A percentile compares a stretch with the other conserved stretches of the same genome.
Evolutionary conservation across 139 green algal species (phyloP).

Genomic region (Coelastrella sp.): DNA sequence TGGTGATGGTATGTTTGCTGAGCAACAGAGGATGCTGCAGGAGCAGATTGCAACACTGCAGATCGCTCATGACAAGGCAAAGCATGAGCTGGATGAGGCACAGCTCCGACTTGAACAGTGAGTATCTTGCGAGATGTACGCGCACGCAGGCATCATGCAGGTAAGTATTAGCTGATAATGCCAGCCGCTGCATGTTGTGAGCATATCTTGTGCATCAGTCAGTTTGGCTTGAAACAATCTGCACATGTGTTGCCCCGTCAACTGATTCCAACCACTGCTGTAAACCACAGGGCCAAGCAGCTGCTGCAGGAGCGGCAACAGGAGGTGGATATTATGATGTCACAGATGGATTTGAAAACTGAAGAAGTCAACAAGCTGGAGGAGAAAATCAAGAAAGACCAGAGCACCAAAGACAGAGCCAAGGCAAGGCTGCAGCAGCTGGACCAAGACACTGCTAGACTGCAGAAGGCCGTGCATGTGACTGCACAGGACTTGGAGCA

Average conservation of each 20-base stretch:
- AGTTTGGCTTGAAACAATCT: background rate
- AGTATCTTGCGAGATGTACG: background rate
- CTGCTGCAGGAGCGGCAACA: background rate
- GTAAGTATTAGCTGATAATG: background rate
- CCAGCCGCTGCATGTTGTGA: background rate
- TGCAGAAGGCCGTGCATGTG: background rate
- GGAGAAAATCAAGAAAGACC: background rate
- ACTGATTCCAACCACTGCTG: background rate
- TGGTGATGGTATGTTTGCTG: background rate
- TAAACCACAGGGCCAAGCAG: background rate
- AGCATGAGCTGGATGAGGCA: conserved; percentile 15
- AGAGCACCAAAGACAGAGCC: background rate
- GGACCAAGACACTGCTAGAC: background rate
- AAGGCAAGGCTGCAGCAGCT: background rate
- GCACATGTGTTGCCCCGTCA: no score
- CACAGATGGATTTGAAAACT: background rate
- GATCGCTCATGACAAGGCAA: background rate
- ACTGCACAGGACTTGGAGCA: background rate
- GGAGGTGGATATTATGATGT: background rate
- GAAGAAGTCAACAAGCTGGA: background rate
- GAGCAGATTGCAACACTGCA: background rate
- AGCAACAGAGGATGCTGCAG: conserved; percentile 8
- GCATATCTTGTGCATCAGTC: background rate
- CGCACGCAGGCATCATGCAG: no score
- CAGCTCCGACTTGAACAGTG: background rate